Conservation (phyloP, 371 early-diverging fungal species). For the Zancudomyces culisetae region DNA sequence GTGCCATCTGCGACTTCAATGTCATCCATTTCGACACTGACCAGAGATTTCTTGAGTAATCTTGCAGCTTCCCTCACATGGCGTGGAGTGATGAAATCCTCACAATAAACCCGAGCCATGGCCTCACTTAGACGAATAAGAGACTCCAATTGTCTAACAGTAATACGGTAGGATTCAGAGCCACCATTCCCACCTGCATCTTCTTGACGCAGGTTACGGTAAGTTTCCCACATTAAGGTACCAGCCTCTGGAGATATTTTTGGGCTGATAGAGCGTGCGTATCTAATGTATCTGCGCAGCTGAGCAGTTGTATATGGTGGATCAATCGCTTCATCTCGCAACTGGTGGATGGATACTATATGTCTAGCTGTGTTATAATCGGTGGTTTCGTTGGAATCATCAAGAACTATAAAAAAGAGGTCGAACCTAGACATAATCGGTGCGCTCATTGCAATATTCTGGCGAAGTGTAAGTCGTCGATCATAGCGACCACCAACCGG, state of each 20-base stretch:
- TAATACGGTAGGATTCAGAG: conserved; percentile 79
- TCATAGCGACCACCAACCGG: conserved; percentile 96
- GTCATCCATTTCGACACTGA: conserved; percentile 81
- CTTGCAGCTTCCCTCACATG: conserved; percentile 87
- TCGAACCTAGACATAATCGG: conserved; percentile 99
- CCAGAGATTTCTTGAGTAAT: conserved; percentile 79
- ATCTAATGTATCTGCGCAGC: conserved; percentile 70
- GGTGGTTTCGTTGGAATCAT: conserved; percentile 80
- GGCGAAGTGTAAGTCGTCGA: conserved; percentile 77
- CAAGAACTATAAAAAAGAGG: conserved; percentile 96
- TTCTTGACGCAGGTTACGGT: conserved; percentile 75
- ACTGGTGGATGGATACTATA: conserved; percentile 82
- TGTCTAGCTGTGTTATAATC: conserved; percentile 88
- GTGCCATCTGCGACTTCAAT: conserved; percentile 48
- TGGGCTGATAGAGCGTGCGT: conserved; percentile 75
- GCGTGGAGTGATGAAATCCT: conserved; percentile 40
- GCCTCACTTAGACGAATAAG: conserved; percentile 96
- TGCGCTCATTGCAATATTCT: conserved; percentile 94
- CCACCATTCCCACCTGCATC: conserved; percentile 50
- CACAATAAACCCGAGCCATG: conserved; percentile 80
- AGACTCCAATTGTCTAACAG: conserved; percentile 95
- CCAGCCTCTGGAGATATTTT: conserved; percentile 64
- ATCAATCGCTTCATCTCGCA: conserved; percentile 42
- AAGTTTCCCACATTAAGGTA: conserved; percentile 61
- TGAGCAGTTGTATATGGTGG: conserved; percentile 59